Percentiles rank a stretch among this genome's conserved stretches.
Conservation (phyloP, 768 basidiomycete genomes). For the Mycena belliarum region DNA sequence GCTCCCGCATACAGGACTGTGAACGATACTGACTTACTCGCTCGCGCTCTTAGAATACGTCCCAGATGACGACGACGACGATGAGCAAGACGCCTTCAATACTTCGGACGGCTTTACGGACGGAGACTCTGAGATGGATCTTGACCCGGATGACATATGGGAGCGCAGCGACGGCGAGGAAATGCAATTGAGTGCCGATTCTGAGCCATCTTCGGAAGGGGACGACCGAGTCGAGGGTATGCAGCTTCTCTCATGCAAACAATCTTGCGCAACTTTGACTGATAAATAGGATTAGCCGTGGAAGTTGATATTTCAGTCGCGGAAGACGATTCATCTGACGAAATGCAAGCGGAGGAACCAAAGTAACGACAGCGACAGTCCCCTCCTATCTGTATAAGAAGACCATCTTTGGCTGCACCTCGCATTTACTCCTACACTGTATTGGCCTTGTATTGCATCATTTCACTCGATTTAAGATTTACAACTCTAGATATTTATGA, state of each 20-base stretch:
- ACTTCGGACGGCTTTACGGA: conserved; percentile 39
- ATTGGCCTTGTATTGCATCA: conserved; percentile 1
- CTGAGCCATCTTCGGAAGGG: conserved; percentile 20
- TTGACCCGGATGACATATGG: conserved; percentile 22
- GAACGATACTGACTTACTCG: neutral
- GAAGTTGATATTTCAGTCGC: conserved; percentile 9
- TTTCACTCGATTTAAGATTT: neutral
- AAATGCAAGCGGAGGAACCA: conserved; percentile 15
- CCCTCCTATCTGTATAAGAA: neutral
- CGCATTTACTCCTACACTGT: neutral
- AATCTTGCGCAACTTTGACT: neutral
- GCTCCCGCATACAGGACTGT: neutral
- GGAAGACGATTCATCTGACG: conserved; percentile 15
- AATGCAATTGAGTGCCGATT: conserved; percentile 1
- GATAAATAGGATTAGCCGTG: conserved; percentile 2
- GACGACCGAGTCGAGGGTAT: conserved; percentile 22
- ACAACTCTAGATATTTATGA: conserved; percentile 3
- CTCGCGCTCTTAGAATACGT: conserved; percentile 46
- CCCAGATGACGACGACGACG: conserved; percentile 52
- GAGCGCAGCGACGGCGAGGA: conserved; percentile 28
- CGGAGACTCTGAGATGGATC: conserved; percentile 42
- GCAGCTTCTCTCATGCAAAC: neutral
- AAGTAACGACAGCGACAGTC: conserved; percentile 4
- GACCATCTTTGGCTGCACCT: neutral
- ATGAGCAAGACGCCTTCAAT: conserved; percentile 40